Percentiles rank a stretch among this genome's conserved stretches.
Evolutionary conservation across 495 filamentous ascomycete species (phyloP).

Genomic region (Aspergillus coremiiformis): DNA sequence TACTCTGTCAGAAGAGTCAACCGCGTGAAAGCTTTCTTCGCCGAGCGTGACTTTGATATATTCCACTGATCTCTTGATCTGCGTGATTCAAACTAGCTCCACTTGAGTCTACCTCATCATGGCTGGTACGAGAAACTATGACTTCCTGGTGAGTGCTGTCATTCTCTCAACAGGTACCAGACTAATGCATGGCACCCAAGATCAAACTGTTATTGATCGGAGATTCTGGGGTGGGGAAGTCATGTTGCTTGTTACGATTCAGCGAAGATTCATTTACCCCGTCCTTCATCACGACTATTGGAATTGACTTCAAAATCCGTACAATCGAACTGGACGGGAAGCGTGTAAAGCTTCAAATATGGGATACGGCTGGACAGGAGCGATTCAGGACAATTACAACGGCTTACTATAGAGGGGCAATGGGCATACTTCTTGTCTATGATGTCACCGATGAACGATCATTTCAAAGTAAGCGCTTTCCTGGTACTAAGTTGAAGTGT

Average conservation of each 20-base stretch:
- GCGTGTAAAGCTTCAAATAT: slow-evolving; percentile 97
- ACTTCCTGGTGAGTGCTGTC: slow-evolving; percentile 72
- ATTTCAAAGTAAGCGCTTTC: slow-evolving; percentile 77
- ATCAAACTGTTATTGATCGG: slow-evolving; percentile 99
- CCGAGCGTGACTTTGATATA: background rate
- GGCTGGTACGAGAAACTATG: slow-evolving; percentile 96
- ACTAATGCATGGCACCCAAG: slow-evolving; percentile 38
- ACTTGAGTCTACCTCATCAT: slow-evolving; percentile 41
- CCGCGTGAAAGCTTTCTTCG: background rate
- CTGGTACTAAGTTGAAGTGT: background rate
- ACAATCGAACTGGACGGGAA: slow-evolving; percentile 98
- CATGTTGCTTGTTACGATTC: slow-evolving; percentile 95
- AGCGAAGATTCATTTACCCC: slow-evolving; percentile 98
- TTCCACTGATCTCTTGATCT: background rate
- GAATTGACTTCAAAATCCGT: slow-evolving; percentile 99
- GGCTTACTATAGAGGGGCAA: slow-evolving; percentile 95
- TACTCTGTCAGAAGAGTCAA: background rate
- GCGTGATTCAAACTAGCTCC: background rate
- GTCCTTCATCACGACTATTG: slow-evolving; percentile 98
- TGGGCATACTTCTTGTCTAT: slow-evolving; percentile 97
- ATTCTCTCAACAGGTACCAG: background rate
- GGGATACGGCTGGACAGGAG: slow-evolving; percentile 98
- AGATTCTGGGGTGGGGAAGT: slow-evolving; percentile 97
- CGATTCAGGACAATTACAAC: slow-evolving; percentile 98
- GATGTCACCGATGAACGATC: slow-evolving; percentile 96